Evolutionary conservation across 345 rosid species (phyloP), one percentile per base, ranked within the genome.

Genomic region (Pseudoturritis turrita): DNA sequence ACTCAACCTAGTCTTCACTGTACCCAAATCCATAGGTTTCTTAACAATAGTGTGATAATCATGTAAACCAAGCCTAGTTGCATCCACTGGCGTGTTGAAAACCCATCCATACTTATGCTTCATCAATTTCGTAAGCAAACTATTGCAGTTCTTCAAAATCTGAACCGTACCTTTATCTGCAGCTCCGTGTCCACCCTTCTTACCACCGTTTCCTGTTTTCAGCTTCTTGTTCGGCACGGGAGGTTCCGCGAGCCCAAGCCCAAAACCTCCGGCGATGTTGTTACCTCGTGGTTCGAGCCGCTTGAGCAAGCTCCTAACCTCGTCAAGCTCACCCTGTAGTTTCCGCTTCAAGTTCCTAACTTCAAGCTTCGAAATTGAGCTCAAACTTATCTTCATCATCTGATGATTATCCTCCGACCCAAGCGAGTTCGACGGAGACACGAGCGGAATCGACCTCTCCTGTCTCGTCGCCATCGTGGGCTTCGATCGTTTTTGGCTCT

Each of bases 11-110:
- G 58, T 77, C 80, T 85, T 87, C 70, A 94, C 92, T 0, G 97
- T 86, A 10, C 97, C 97, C 75, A 94, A 83, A 87, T 94, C 98
- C 98, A 94, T 94, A 0, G 97, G 98, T 58, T 82, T 87, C 81
- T 85, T 85, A 58, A 94, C 72, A 45, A 91, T 89, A 4, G 68
- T 80, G 47, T 80, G 80, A 69, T 94, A 94, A 81, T 94, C 98
- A 62, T 79, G 89, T 77, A 91, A 77, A 56, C 87, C 87, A 75
- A 91, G 88, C 68, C 68, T 79, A 70, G 83, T 82, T 3, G 72
- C 92, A 84, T 94, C 97, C 49, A 94, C 98, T 0, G 98, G 97
- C 3, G 72, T 37, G 68, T 88, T 86, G 65, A 94, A 94, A 77
- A 91, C 78, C 98, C 97, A 94, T 18, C 96, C 92, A 78, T 54